Percentiles rank a stretch among this genome's conserved stretches.
Conservation (phyloP, 2,329 filamentous ascomycete genomes). For the Cylindrodendrum hubeiense region DNA sequence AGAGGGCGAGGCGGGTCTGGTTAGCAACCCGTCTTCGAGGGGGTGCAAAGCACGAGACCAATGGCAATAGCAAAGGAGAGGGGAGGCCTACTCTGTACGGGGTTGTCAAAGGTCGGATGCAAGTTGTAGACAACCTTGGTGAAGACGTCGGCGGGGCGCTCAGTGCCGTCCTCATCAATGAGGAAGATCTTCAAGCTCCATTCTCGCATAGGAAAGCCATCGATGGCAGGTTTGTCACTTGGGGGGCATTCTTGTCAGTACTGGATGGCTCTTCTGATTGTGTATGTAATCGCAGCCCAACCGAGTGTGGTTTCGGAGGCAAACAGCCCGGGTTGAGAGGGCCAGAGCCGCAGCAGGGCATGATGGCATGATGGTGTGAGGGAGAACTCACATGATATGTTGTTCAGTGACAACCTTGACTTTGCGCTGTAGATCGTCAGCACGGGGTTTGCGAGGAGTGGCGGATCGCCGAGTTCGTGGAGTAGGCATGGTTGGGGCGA, state of each 20-base stretch:
- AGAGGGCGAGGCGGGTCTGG: constrained; percentile 11
- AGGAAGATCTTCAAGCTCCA: constrained; percentile 92
- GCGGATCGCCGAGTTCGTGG: constrained; percentile 29
- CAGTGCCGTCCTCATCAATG: constrained; percentile 86
- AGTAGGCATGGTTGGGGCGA: constrained; percentile 27
- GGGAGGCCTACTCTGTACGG: constrained; percentile 79
- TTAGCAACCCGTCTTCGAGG: constrained; percentile 28
- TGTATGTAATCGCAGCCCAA: neutral
- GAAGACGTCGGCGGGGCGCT: constrained; percentile 86
- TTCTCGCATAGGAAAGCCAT: constrained; percentile 91
- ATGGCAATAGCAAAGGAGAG: neutral
- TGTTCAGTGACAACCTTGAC: constrained; percentile 96
- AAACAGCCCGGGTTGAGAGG: neutral
- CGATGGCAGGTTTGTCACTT: constrained; percentile 79
- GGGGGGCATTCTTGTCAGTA: constrained; percentile 19
- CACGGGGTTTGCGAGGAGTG: constrained; percentile 29
- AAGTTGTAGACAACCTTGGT: constrained; percentile 93
- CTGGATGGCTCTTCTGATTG: neutral
- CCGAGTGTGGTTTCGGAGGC: neutral
- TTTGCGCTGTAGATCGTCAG: constrained; percentile 75
- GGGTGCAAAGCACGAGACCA: neutral
- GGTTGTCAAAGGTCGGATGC: constrained; percentile 92
- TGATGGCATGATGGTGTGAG: constrained; percentile 7
- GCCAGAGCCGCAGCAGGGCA: neutral
- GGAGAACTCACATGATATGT: constrained; percentile 79